These are phyloP conservation scores for Tuber aestivum DNA, from an alignment of 495 filamentous ascomycete genomes.

Conservation along the genomic window DNA sequence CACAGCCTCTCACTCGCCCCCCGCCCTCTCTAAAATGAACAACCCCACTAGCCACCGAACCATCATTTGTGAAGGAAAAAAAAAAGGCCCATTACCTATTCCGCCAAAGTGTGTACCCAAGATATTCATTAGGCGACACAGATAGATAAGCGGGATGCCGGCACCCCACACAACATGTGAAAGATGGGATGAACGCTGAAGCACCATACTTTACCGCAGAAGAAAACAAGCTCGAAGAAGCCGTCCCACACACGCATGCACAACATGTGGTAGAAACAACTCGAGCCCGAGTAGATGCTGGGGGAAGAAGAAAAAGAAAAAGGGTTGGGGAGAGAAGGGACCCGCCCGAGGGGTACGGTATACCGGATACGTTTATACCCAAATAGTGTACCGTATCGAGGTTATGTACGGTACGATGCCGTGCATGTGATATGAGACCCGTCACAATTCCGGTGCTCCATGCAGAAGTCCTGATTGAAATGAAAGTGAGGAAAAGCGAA, in stretches of 20 bases:
- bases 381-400: background rate
- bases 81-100: background rate
- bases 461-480: background rate
- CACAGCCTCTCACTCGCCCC: background rate
- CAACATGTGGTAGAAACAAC: background rate
- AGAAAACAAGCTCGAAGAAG: background rate
- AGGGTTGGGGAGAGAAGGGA: background rate
- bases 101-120: background rate
- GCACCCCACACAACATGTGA: background rate
- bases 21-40: background rate
- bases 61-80: background rate
- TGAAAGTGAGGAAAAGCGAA: background rate
- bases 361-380: background rate
- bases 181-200: background rate
- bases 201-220: background rate
- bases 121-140: background rate
- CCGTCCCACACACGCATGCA: background rate
- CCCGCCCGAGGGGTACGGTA: background rate
- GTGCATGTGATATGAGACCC: slow-evolving; percentile 1
- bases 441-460: background rate
- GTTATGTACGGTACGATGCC: background rate
- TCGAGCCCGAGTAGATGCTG: too few species aligned
- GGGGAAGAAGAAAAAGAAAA: background rate
- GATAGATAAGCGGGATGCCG: background rate
- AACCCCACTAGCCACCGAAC: background rate